Percentiles rank a stretch among this genome's conserved stretches.
Conservation (phyloP, 768 basidiomycete species). For the Tubosaeta sp. region DNA sequence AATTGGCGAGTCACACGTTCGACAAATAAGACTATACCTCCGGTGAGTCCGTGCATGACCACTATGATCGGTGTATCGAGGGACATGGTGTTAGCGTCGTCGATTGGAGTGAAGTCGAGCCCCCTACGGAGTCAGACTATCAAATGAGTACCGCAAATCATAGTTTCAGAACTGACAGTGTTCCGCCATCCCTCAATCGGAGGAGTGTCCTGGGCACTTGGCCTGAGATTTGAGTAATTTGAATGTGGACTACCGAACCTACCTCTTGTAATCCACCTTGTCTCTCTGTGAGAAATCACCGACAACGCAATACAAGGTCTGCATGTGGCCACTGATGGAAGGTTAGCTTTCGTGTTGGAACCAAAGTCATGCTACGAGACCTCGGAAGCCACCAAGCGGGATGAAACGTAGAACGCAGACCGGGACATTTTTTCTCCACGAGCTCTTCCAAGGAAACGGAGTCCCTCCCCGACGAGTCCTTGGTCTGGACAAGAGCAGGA, state of each 20-base stretch:
- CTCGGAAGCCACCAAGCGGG: slow-evolving; percentile 34
- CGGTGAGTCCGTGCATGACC: slow-evolving; percentile 31
- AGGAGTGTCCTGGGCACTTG: slow-evolving; percentile 21
- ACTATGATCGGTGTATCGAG: slow-evolving; percentile 29
- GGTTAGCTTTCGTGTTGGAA: slow-evolving; percentile 12
- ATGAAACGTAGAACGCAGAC: slow-evolving; percentile 23
- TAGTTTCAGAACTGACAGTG: slow-evolving; percentile 24
- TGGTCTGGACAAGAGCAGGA: slow-evolving; percentile 19
- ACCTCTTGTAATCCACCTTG: slow-evolving; percentile 30
- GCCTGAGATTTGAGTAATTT: slow-evolving; percentile 4
- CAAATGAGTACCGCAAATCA: background rate
- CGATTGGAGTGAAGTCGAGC: slow-evolving; percentile 31
- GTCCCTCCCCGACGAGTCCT: slow-evolving; percentile 4
- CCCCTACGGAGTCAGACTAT: slow-evolving; percentile 18
- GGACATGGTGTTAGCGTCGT: slow-evolving; percentile 15
- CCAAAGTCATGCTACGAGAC: slow-evolving; percentile 9
- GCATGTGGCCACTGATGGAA: slow-evolving; percentile 27
- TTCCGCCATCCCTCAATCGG: slow-evolving; percentile 30
- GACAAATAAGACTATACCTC: slow-evolving; percentile 19
- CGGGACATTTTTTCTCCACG: slow-evolving; percentile 30
- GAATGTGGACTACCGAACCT: background rate
- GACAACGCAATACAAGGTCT: slow-evolving; percentile 29
- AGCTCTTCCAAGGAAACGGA: slow-evolving; percentile 26
- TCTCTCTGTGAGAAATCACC: slow-evolving; percentile 31
- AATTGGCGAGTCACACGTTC: background rate